Base-by-base conservation (phyloP, 306 rosid species). In the Carpinus fangiana region DNA sequence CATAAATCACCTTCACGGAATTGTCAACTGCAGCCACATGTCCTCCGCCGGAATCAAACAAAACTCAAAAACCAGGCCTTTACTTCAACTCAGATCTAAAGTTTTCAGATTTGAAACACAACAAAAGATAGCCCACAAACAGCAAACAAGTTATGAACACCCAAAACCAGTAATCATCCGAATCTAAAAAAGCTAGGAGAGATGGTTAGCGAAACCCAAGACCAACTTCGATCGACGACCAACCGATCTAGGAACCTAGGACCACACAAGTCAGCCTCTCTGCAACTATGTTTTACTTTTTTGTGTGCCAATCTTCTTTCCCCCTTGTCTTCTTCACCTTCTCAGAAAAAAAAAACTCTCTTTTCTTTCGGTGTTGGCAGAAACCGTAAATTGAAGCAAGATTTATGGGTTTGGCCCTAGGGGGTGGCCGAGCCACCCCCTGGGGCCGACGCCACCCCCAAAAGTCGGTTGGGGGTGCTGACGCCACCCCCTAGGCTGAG, bases 321-420 rank as follows among this genome's bases (percentile, higher is more conserved):
- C 18, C 14, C 7, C 34, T 59, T 14, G 14, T 36, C 14, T 14
- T 73, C 71, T 72, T 76, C 17, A 5, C 59, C 71, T 60, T 38
- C 43, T 11, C 68, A 71, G 73, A 14, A 55, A 70, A 23, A 23
- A 23, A 23, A 14, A 55, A 70, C 83, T 51, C 59, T 38, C 59
- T 20, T 80, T 66, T 17, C 68, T 23, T 51, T 48, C 64, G 70
- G 68, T 18, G 73, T 5, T 64, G 86, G 90, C 79, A 82, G 2
- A 18, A 76, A 52, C 4, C 51, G 92, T 89, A 89, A 89, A 82
- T 82, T 78, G 2, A 36, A 43, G 64, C 53, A 79, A 81, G 17
- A 9, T 20, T 12, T 23, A 23, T 23, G 0, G 26, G 26, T 23
- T 23, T 23, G 26, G 26, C 26, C n/a, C n/a, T 23, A 23, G 1